Conservation (phyloP, 2,329 filamentous ascomycete species). For the Cercospora zeina region DNA sequence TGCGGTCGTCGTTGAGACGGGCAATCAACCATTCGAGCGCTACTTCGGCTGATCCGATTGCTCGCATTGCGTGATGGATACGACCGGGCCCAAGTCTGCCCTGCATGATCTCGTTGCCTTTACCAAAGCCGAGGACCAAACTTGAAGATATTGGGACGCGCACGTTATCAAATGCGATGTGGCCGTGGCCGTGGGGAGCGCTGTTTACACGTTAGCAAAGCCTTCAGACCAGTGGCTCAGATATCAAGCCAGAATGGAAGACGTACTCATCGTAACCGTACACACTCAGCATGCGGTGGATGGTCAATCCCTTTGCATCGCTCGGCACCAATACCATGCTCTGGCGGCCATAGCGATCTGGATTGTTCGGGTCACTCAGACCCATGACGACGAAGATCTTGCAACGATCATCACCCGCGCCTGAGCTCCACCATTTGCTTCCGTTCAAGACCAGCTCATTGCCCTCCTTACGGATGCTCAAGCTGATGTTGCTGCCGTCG, state of each 20-base stretch:
- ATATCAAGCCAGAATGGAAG: not conserved
- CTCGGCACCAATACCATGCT: slow-evolving; percentile 88
- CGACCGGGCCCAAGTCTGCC: slow-evolving; percentile 91
- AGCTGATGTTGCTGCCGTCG: slow-evolving; percentile 53
- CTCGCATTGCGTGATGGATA: slow-evolving; percentile 97
- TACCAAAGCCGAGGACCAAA: slow-evolving; percentile 87
- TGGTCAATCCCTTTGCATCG: slow-evolving; percentile 78
- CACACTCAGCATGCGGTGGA: slow-evolving; percentile 89
- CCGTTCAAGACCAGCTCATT: slow-evolving; percentile 91
- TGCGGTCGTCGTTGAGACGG: slow-evolving; percentile 85
- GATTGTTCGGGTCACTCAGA: slow-evolving; percentile 76
- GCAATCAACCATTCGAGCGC: slow-evolving; percentile 94
- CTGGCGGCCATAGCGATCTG: slow-evolving; percentile 82
- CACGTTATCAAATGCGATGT: slow-evolving; percentile 86
- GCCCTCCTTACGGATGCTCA: slow-evolving; percentile 79
- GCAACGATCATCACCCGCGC: slow-evolving; percentile 89
- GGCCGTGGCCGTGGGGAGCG: slow-evolving; percentile 95
- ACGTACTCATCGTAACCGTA: slow-evolving; percentile 83
- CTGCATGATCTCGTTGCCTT: slow-evolving; percentile 97
- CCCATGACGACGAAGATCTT: slow-evolving; percentile 95
- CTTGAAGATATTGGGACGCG: slow-evolving; percentile 78
- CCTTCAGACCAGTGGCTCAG: not conserved
- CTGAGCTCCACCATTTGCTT: slow-evolving; percentile 98
- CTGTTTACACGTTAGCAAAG: slow-evolving; percentile 2
- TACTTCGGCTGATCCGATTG: slow-evolving; percentile 83